Percentiles rank a stretch among this genome's conserved stretches.
Conservation (phyloP, 2,329 filamentous ascomycete species). For the Diaporthe amygdali region DNA sequence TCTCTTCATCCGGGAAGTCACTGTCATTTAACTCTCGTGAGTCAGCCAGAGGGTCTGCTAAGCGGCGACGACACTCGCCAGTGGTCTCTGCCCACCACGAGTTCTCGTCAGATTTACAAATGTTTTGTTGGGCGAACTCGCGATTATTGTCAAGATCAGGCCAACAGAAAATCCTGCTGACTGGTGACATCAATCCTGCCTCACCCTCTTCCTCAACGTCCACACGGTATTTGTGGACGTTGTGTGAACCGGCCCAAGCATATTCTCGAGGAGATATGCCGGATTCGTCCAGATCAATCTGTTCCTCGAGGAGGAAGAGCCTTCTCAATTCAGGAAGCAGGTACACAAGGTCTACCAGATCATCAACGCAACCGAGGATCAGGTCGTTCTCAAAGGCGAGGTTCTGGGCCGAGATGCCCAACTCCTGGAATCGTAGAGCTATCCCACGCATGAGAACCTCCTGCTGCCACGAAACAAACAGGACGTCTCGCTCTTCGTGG, state of each 20-base stretch:
- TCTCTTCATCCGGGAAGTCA: not conserved
- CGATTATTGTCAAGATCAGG: constrained; percentile 37
- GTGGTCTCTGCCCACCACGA: not conserved
- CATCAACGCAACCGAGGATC: not conserved
- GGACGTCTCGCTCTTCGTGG: constrained; percentile 34
- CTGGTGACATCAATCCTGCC: constrained; percentile 31
- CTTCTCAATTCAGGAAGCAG: not conserved
- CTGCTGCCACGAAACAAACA: constrained; percentile 30
- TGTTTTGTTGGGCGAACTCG: constrained; percentile 33
- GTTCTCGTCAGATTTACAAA: not conserved
- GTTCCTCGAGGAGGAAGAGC: constrained; percentile 6
- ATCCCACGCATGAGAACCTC: not conserved
- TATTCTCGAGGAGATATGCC: constrained; percentile 10
- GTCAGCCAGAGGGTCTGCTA: not conserved
- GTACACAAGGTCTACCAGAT: constrained; percentile 17
- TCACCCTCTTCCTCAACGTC: constrained; percentile 32
- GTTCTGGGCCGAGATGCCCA: constrained; percentile 17
- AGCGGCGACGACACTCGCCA: not conserved
- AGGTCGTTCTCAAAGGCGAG: not conserved
- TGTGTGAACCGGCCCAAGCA: constrained; percentile 39
- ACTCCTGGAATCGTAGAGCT: not conserved
- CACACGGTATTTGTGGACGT: constrained; percentile 33
- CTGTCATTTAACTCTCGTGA: not conserved
- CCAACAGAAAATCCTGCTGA: constrained; percentile 37
- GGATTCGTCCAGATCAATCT: not conserved